phyloP scores from a whole-genome alignment of 805 yeast genomes.

The Saccharomycopsis guyanensis region DNA sequence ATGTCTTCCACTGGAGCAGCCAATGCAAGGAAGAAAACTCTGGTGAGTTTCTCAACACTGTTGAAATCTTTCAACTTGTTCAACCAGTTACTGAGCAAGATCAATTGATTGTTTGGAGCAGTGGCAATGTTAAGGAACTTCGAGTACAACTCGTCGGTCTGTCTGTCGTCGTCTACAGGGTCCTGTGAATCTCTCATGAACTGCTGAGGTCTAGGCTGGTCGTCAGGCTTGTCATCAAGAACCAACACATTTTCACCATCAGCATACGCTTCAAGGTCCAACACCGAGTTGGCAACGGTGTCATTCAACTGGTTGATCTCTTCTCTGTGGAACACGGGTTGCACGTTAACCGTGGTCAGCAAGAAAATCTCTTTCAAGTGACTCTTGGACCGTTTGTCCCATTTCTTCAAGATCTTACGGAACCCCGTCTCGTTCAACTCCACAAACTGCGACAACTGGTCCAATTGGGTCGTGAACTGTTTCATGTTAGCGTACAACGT shows the following conservation, averaged over 20 bases:
- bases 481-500: constrained; percentile 84
- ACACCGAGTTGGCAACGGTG: constrained; percentile 51
- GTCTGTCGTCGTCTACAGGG: constrained; percentile 30
- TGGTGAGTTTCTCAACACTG: constrained; percentile 46
- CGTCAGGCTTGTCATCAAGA: background rate
- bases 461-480: constrained; percentile 81
- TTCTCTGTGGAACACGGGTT: constrained; percentile 90
- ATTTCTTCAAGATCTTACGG: constrained; percentile 89
- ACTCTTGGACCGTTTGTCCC: constrained; percentile 96
- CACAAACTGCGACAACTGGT: constrained; percentile 84
- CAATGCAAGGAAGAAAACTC: constrained; percentile 64
- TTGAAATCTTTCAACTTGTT: constrained; percentile 38
- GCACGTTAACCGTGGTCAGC: constrained; percentile 89
- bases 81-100: constrained; percentile 32
- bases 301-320: constrained; percentile 83
- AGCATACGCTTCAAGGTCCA: constrained; percentile 70
- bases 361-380: constrained; percentile 89
- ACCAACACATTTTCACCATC: constrained; percentile 37
- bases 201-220: background rate
- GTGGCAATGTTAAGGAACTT: constrained; percentile 54
- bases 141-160: constrained; percentile 62
- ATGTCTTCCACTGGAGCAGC: constrained; percentile 57
- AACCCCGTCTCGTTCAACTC: constrained; percentile 95
- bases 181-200: background rate
- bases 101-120: constrained; percentile 30